Conservation (phyloP, 257 asterid species). For the Forsythia viridissima region DNA sequence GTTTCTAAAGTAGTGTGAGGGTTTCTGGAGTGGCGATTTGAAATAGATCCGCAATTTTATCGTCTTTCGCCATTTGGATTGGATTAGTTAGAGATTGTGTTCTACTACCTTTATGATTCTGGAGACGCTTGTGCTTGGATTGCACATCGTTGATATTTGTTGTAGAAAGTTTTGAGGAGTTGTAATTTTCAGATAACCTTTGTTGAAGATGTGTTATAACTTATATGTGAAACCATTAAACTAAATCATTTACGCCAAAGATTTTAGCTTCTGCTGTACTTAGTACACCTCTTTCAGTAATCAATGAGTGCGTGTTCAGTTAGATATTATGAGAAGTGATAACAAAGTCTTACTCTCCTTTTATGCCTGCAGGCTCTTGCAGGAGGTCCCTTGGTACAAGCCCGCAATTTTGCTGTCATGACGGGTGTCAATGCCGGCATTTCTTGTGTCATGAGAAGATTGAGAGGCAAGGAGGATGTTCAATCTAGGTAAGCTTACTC, state of each 20-base stretch:
- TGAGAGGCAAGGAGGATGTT: conserved; percentile 93
- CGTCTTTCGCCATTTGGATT: conserved; percentile 12
- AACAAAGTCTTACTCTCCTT: conserved; percentile 7
- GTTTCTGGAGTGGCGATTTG: background rate
- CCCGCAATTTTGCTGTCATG: conserved; percentile 95
- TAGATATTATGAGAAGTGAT: background rate
- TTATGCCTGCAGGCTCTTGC: conserved; percentile 65
- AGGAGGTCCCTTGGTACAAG: conserved; percentile 88
- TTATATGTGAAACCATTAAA: background rate
- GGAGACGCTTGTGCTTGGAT: background rate
- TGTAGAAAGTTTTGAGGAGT: background rate
- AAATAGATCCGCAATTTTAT: background rate
- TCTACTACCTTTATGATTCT: background rate
- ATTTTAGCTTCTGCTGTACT: background rate
- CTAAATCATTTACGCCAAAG: background rate
- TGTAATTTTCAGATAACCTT: background rate
- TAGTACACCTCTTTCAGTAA: background rate
- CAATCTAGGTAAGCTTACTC: conserved; percentile 63
- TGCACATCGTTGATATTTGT: background rate
- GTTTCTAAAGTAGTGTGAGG: background rate
- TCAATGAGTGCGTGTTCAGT: background rate
- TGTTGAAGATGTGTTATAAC: background rate
- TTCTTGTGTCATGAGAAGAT: conserved; percentile 79
- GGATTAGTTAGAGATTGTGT: background rate
- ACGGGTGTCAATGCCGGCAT: conserved; percentile 93